Evolutionary conservation across 495 filamentous ascomycete genomes (phyloP), one percentile per base, ranked within the genome.

Genomic region (Penicillium canescens): DNA sequence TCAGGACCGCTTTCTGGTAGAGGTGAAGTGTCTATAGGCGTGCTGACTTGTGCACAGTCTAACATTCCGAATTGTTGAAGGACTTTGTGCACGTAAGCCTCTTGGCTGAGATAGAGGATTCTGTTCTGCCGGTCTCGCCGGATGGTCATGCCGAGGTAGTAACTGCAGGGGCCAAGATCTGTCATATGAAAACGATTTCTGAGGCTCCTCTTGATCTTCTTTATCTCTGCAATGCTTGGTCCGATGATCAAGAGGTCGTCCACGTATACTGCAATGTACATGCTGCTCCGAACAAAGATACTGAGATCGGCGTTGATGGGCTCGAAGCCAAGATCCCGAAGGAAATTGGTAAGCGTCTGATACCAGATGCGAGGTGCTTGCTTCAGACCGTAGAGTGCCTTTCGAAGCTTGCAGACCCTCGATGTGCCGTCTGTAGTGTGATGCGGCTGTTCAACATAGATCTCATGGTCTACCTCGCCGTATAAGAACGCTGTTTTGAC

Each of bases 71-170:
- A 63, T 16, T 55, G 18, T 8, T 60, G 48, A 26, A 59, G 24
- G 43, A 62, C 34, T 18, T 59, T 60, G 42, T 64, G 21, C 12
- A 69, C 42, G 31, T 63, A 61, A 2, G 52, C 56, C 56, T 54
- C 34, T 59, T 71, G 52, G 52, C 36, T 53, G 39, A 63, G 45
- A 49, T 40, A 34, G 6, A 67, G 34, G 0, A 50, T 63, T n/a
- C 50, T 42, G 33, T 63, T 72, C 14, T 54, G 49, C 3, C 40
- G 49, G 23, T 70, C 58, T 54, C 60, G 23, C 41, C 28, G 51
- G 33, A 69, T 58, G 24, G 39, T 12, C 36, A 74, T 73, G 5
- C 64, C 65, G 20, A 74, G 61, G 49, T 75, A 75, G 59, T 60
- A 75, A 23, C 43, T 53, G 41, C 49, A 61, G 12, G 33, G 46